Evolutionary conservation across 306 rosid species (phyloP).

Genomic region (Medicago ruthenica): DNA sequence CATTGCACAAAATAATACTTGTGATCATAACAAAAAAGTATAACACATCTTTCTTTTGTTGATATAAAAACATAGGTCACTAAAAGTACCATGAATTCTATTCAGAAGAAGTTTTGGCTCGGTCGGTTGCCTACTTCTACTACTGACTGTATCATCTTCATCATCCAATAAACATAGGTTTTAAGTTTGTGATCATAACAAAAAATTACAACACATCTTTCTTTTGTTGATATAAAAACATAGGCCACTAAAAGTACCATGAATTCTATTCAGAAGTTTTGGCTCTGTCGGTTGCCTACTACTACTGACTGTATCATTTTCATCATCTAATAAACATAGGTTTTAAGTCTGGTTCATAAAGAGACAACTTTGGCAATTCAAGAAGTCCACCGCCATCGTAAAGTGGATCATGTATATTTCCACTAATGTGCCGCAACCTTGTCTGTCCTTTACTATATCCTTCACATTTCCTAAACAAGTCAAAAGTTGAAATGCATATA

Average conservation of each 20-base stretch:
- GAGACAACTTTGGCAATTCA: neutral
- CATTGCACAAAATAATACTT: neutral
- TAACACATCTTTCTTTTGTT: neutral
- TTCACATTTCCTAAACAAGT: too few relatives aligned
- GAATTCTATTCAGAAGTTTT: neutral
- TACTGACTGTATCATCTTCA: neutral
- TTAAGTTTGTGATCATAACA: too few relatives aligned
- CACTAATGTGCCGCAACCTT: neutral
- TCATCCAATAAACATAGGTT: neutral
- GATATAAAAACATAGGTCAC: neutral
- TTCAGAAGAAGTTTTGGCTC: neutral
- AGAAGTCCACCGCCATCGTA: neutral
- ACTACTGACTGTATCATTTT: neutral
- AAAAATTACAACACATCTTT: too few relatives aligned
- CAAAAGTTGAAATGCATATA: too few relatives aligned
- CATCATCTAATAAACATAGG: neutral
- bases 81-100: neutral
- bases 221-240: too few relatives aligned
- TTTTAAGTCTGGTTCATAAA: neutral
- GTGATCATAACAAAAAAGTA: neutral
- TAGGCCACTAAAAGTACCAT: too few relatives aligned
- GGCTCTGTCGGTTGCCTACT: neutral
- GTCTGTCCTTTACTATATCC: neutral
- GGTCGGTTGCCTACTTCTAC: neutral
- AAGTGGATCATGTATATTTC: neutral